Percentiles rank a stretch among this genome's conserved stretches.
phyloP scores from a whole-genome alignment of 192 early-diverging fungal species.

The Chytriomyces confervae region DNA sequence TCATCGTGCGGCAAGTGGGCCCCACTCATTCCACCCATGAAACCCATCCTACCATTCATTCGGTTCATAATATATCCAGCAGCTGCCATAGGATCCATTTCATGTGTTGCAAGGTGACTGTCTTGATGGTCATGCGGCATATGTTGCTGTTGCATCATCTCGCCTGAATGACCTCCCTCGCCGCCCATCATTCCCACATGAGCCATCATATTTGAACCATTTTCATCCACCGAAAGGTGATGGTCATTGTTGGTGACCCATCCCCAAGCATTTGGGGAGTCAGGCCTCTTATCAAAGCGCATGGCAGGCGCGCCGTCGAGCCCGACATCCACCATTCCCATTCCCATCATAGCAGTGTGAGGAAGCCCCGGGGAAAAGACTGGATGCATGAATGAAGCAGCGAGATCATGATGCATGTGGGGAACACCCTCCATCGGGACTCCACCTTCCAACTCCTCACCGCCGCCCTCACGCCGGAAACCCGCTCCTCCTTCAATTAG shows the following conservation, averaged over 20 bases:
- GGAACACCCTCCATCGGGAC: not conserved
- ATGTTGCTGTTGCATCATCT: too few species aligned
- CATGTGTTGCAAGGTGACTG: not conserved
- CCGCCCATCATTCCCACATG: not conserved
- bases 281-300: conserved; percentile 12
- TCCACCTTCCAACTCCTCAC: not conserved
- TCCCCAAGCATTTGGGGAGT: conserved; percentile 19
- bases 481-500: conserved; percentile 8
- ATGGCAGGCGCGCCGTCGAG: not conserved
- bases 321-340: conserved; percentile 20
- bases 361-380: conserved; percentile 11
- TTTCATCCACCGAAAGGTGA: too few species aligned
- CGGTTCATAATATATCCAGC: not conserved
- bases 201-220: not conserved
- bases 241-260: not conserved
- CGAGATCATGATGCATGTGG: not conserved
- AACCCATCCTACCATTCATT: not conserved
- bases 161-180: too few species aligned
- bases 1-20: conserved; percentile 4
- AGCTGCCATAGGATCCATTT: not conserved
- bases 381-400: not conserved
- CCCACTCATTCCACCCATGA: conserved; percentile 28
- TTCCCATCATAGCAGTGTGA: conserved; percentile 6
- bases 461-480: not conserved
- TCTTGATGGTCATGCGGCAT: not conserved